Percentiles rank a stretch among this genome's conserved stretches.
These are phyloP conservation scores for Vitis vinifera DNA, from an alignment of 164 flowering plant species.

Conservation along the genomic window ASM3070453v1 NC_081812.1:18572001-18572500, in stretches of 20 bases:
- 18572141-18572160: background rate
- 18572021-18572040: background rate
- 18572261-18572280: constrained; percentile 67
- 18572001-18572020: too few species aligned
- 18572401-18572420: constrained; percentile 74
- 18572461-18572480: constrained; percentile 65
- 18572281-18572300: constrained; percentile 60
- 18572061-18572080: background rate
- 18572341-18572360: constrained; percentile 86
- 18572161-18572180: background rate
- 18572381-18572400: constrained; percentile 61
- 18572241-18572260: constrained; percentile 63
- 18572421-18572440: constrained; percentile 57
- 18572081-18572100: background rate
- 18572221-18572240: constrained; percentile 34
- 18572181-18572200: constrained; percentile 22
- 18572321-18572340: constrained; percentile 59
- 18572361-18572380: constrained; percentile 59
- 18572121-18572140: background rate
- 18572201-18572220: constrained; percentile 33
- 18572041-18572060: background rate
- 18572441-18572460: constrained; percentile 58
- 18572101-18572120: background rate
- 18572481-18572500: background rate
- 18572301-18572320: constrained; percentile 46